These are phyloP conservation scores for Mycena sanguinolenta DNA, from an alignment of 768 basidiomycete genomes.

Conservation along the genomic window DNA sequence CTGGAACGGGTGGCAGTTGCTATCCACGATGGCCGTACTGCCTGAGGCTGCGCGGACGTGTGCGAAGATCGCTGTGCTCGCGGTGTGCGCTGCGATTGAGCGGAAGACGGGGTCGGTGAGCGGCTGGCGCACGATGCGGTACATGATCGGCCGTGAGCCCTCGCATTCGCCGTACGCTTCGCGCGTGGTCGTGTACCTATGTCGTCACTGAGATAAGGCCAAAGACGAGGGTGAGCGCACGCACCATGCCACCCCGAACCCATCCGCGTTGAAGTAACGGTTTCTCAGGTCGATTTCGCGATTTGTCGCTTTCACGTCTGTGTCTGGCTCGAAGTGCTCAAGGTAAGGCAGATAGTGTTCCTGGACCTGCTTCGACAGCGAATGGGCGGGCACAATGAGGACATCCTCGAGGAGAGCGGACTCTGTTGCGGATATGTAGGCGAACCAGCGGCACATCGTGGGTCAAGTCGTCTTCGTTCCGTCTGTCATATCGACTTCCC, in stretches of 20 bases:
- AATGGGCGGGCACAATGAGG: background rate
- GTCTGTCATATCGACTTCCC: too few species aligned
- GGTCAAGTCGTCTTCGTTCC: background rate
- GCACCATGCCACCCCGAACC: background rate
- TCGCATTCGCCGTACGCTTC: too few species aligned
- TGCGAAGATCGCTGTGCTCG: too few species aligned
- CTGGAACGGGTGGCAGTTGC: too few species aligned
- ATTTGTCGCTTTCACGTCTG: background rate
- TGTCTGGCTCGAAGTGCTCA: background rate
- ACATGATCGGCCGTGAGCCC: too few species aligned
- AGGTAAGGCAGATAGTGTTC: background rate
- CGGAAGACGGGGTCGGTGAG: too few species aligned
- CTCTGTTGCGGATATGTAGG: background rate
- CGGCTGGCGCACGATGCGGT: too few species aligned
- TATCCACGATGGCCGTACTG: too few species aligned
- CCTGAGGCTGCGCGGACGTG: too few species aligned
- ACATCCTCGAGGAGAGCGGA: background rate
- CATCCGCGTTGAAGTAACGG: background rate
- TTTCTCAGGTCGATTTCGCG: background rate
- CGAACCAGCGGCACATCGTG: background rate
- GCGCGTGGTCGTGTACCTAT: too few species aligned
- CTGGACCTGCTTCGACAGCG: background rate
- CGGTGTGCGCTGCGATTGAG: too few species aligned
- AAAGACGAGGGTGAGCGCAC: background rate
- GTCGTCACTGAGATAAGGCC: too few species aligned